phyloP scores from a whole-genome alignment of 805 yeast species.

The Wickerhamomyces bovis region DNA sequence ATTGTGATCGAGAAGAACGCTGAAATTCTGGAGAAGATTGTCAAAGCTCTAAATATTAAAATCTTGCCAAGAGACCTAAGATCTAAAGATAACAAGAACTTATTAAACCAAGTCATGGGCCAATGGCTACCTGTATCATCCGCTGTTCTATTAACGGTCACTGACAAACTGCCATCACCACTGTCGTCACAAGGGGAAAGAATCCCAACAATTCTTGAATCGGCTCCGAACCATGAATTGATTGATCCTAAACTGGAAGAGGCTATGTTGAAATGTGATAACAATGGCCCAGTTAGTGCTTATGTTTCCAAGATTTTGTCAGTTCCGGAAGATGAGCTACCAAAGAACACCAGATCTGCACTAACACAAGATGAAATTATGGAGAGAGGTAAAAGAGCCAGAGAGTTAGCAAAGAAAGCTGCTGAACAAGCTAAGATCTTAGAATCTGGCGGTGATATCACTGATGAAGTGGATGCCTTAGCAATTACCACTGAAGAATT shows the following conservation, averaged over 20 bases:
- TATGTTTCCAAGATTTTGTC: conserved; percentile 89
- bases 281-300: conserved; percentile 60
- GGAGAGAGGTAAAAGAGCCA: conserved; percentile 58
- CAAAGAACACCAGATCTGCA: conserved; percentile 39
- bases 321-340: conserved; percentile 75
- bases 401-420: conserved; percentile 64
- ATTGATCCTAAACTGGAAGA: conserved; percentile 43
- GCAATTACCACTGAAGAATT: conserved; percentile 18
- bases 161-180: conserved; percentile 85
- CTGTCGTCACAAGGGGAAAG: conserved; percentile 65
- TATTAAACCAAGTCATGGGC: conserved; percentile 64
- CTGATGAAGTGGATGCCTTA: conserved; percentile 10
- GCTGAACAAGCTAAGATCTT: conserved; percentile 43
- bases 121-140: conserved; percentile 95
- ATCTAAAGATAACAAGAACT: conserved; percentile 65
- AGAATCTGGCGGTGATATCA: conserved; percentile 8
- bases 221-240: conserved; percentile 44
- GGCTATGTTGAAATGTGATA: conserved; percentile 63
- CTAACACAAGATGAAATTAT: conserved; percentile 49
- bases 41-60: conserved; percentile 60
- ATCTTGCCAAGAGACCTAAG: conserved; percentile 69
- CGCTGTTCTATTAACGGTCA: conserved; percentile 76
- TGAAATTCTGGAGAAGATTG: conserved; percentile 71
- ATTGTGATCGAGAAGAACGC: conserved; percentile 58
- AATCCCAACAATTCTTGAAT: conserved; percentile 58